phyloP scores from a whole-genome alignment of 805 yeast genomes.

The Saturnispora quitensis region DNA sequence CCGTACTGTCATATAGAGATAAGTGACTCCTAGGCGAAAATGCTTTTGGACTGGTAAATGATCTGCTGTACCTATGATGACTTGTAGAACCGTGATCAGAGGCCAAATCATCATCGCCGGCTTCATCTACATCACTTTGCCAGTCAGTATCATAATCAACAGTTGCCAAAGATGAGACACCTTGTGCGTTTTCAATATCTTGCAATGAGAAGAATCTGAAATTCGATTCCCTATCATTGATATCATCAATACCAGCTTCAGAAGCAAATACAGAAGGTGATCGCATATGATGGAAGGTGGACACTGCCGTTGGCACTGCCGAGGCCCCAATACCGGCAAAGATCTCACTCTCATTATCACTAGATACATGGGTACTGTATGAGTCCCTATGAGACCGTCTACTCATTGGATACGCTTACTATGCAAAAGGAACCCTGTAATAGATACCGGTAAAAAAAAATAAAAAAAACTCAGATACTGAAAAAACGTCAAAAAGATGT shows the following conservation, averaged over 20 bases:
- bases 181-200: conserved; percentile 81
- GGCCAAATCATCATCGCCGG: background rate
- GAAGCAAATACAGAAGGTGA: conserved; percentile 10
- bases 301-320: conserved; percentile 66
- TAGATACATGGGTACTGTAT: background rate
- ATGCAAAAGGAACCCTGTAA: background rate
- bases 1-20: conserved; percentile 9
- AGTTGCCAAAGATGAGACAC: conserved; percentile 59
- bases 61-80: background rate
- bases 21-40: background rate
- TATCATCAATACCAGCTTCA: background rate
- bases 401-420: background rate
- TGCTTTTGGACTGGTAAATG: background rate
- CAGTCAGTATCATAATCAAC: conserved; percentile 70
- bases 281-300: conserved; percentile 55
- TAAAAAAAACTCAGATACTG: background rate
- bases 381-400: conserved; percentile 4
- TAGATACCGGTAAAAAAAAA: background rate
- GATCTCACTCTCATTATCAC: conserved; percentile 57
- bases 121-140: conserved; percentile 39
- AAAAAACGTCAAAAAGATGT: background rate
- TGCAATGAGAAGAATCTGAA: conserved; percentile 79
- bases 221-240: conserved; percentile 4
- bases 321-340: conserved; percentile 73
- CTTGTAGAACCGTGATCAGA: background rate